Evolutionary conservation across 2,329 filamentous ascomycete genomes (phyloP).

Genomic region (Fusarium oxysporum): DNA sequence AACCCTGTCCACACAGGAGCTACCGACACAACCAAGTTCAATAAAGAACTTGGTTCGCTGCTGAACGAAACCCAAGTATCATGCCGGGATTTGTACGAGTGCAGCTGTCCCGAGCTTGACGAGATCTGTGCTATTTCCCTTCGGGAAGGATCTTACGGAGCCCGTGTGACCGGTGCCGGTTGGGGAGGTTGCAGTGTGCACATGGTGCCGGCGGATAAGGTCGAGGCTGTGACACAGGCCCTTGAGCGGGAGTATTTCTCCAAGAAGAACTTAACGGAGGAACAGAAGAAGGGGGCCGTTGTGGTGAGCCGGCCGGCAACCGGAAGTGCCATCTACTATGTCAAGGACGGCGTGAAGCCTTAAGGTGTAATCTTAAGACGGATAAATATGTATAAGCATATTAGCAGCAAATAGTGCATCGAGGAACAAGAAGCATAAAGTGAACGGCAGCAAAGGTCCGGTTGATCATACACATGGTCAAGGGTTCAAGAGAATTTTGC

Average conservation of each 20-base stretch:
- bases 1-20: constrained; percentile 54
- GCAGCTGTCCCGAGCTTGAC: constrained; percentile 93
- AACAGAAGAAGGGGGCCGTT: constrained; percentile 82
- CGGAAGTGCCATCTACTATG: constrained; percentile 69
- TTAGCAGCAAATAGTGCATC: constrained; percentile 4
- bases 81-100: constrained; percentile 89
- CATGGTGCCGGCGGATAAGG: constrained; percentile 85
- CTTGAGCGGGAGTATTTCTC: constrained; percentile 86
- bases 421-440: constrained; percentile 12
- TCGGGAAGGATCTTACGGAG: constrained; percentile 83
- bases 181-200: constrained; percentile 98
- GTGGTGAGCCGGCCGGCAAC: constrained; percentile 90
- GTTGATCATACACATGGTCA: constrained; percentile 17
- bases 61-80: constrained; percentile 92
- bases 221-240: constrained; percentile 80
- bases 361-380: constrained; percentile 1
- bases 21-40: constrained; percentile 69
- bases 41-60: constrained; percentile 78
- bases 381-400: constrained; percentile 3
- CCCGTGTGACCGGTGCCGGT: constrained; percentile 88
- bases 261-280: constrained; percentile 71
- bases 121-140: constrained; percentile 84
- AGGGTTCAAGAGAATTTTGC: constrained; percentile 7
- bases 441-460: constrained; percentile 1
- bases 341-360: constrained; percentile 47